Conservation (phyloP, 2,329 filamentous ascomycete species). For the Blumeria hordei region DNA sequence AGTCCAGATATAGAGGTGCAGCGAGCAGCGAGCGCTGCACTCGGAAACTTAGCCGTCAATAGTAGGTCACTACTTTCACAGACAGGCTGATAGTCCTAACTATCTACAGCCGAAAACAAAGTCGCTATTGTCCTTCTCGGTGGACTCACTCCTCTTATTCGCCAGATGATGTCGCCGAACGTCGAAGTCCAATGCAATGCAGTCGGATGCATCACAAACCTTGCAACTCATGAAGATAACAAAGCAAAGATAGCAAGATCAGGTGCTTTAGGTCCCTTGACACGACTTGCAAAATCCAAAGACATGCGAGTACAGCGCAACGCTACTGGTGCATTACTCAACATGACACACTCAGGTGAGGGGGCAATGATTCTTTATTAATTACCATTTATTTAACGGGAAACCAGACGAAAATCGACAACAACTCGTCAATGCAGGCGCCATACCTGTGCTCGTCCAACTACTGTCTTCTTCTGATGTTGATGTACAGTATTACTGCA, state of each 20-base stretch:
- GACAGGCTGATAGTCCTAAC: neutral
- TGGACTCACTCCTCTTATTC: constrained; percentile 73
- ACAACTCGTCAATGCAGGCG: constrained; percentile 87
- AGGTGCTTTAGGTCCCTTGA: constrained; percentile 74
- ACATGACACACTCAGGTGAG: constrained; percentile 97
- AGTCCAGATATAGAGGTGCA: constrained; percentile 95
- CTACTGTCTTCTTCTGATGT: constrained; percentile 81
- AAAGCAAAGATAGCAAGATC: constrained; percentile 96
- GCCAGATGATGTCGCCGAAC: constrained; percentile 94
- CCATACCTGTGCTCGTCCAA: constrained; percentile 92
- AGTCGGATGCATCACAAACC: constrained; percentile 93
- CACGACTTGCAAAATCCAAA: constrained; percentile 80
- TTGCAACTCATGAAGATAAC: constrained; percentile 96
- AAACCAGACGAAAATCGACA: constrained; percentile 77
- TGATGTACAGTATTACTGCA: constrained; percentile 98
- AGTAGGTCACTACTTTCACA: constrained; percentile 29
- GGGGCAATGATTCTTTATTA: neutral
- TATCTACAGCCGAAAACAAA: constrained; percentile 71
- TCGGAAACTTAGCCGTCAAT: constrained; percentile 92
- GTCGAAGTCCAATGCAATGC: constrained; percentile 99
- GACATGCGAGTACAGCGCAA: constrained; percentile 98
- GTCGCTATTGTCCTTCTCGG: constrained; percentile 84
- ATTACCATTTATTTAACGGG: no score
- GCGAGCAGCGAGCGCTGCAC: constrained; percentile 78
- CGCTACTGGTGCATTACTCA: constrained; percentile 81